These are phyloP conservation scores for Xylariomycetidae sp. DNA, from an alignment of 2,329 filamentous ascomycete genomes.

Conservation along the genomic window DNA sequence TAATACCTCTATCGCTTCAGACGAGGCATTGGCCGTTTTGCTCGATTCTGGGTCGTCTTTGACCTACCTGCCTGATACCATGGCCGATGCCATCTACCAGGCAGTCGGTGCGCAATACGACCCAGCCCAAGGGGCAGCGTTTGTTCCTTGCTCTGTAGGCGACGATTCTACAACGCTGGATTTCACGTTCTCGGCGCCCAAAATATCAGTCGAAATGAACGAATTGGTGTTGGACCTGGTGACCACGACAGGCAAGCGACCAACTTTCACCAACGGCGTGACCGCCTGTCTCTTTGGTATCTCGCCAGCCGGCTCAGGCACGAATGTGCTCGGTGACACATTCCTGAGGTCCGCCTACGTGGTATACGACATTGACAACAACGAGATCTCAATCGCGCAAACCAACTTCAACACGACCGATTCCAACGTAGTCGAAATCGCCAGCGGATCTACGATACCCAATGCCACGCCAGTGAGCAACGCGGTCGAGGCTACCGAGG, in stretches of 20 bases:
- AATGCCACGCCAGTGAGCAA: conserved; percentile 46
- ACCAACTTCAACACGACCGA: conserved; percentile 55
- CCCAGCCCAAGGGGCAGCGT: conserved; percentile 46
- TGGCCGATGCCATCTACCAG: conserved; percentile 41
- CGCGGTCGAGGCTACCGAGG: conserved; percentile 44
- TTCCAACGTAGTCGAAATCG: conserved; percentile 52
- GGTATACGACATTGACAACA: conserved; percentile 69
- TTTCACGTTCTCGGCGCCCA: conserved; percentile 51
- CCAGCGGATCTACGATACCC: conserved; percentile 45
- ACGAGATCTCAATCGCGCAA: conserved; percentile 66
- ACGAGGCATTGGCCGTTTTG: conserved; percentile 57
- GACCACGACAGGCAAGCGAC: conserved; percentile 40
- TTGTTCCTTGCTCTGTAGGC: conserved; percentile 55
- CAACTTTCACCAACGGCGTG: conserved; percentile 48
- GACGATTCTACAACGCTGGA: conserved; percentile 36
- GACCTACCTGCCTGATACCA: conserved; percentile 58
- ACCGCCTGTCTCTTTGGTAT: conserved; percentile 65
- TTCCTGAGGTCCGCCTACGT: conserved; percentile 72
- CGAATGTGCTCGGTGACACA: conserved; percentile 67
- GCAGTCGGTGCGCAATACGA: conserved; percentile 46
- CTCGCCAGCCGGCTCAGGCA: conserved; percentile 48
- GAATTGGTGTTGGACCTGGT: conserved; percentile 55
- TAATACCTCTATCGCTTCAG: conserved; percentile 34
- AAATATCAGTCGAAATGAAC: conserved; percentile 51
- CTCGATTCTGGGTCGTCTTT: conserved; percentile 68